A percentile compares a stretch with the other conserved stretches of the same genome.
These are phyloP conservation scores for Chlorella sp. DNA, from an alignment of 139 green algal species.

Conservation along the genomic window DNA sequence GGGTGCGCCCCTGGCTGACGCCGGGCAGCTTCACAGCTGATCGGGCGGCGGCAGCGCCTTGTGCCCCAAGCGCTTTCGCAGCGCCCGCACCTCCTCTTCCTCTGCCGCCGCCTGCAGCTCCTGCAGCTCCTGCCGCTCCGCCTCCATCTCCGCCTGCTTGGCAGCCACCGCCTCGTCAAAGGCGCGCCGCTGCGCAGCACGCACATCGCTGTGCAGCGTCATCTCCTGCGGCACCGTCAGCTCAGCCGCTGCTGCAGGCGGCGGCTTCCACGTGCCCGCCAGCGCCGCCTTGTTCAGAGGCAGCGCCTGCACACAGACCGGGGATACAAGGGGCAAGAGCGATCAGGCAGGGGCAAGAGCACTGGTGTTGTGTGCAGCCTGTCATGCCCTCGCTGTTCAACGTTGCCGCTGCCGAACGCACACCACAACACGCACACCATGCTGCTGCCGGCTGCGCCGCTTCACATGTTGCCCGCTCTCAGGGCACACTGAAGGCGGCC, in stretches of 20 bases:
- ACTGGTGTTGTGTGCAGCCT: background rate
- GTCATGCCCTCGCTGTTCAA: background rate
- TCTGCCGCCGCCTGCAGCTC: conserved; percentile 46
- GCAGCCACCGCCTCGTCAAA: conserved; percentile 56
- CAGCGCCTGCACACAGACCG: conserved; percentile 43
- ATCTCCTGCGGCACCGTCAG: conserved; percentile 59
- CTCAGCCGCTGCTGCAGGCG: conserved; percentile 19
- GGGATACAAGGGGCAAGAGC: background rate
- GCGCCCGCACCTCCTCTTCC: conserved; percentile 43
- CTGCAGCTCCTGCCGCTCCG: conserved; percentile 27
- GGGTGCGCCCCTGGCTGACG: background rate
- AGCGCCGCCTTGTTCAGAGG: conserved; percentile 47
- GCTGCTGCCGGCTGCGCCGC: background rate
- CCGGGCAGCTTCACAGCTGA: background rate
- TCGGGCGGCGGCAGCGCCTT: conserved; percentile 24
- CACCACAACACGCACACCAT: background rate
- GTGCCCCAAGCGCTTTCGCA: conserved; percentile 44
- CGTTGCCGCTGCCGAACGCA: background rate
- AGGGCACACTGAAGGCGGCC: too few relatives aligned
- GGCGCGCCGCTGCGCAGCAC: conserved; percentile 44
- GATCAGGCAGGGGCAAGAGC: background rate
- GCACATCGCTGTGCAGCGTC: conserved; percentile 43
- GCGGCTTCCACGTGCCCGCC: conserved; percentile 39
- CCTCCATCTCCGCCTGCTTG: conserved; percentile 49
- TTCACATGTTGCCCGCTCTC: background rate